These are phyloP conservation scores for Candida golubevii DNA, from an alignment of 805 yeast species.

Conservation along the genomic window DNA sequence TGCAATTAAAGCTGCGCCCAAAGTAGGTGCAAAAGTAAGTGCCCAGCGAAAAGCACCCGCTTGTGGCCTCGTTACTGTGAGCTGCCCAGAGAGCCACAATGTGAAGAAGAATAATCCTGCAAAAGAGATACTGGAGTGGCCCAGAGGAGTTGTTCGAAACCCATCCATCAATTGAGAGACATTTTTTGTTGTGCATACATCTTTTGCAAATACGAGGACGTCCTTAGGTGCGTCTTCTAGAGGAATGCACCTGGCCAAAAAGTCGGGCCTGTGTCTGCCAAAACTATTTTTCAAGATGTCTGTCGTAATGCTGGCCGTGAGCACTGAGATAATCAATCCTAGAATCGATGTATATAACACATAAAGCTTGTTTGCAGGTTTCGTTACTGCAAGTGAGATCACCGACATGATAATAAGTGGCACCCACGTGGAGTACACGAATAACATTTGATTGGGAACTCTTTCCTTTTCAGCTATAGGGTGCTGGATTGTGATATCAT, in stretches of 20 bases:
- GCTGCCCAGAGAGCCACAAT: constrained; percentile 67
- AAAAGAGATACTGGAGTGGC: constrained; percentile 71
- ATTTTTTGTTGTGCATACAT: constrained; percentile 58
- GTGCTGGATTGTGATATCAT: constrained; percentile 74
- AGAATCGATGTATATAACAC: constrained; percentile 59
- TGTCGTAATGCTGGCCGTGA: constrained; percentile 59
- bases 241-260: constrained; percentile 80
- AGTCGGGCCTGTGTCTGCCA: constrained; percentile 91
- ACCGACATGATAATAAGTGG: constrained; percentile 43
- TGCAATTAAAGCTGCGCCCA: constrained; percentile 76
- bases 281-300: constrained; percentile 76
- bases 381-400: constrained; percentile 40
- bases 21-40: constrained; percentile 49
- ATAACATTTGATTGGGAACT: constrained; percentile 54
- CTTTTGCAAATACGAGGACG: constrained; percentile 54
- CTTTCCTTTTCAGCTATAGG: constrained; percentile 76
- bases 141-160: constrained; percentile 78
- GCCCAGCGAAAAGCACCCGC: constrained; percentile 63
- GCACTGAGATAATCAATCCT: constrained; percentile 60
- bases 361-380: constrained; percentile 51
- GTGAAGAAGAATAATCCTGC: constrained; percentile 61
- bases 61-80: constrained; percentile 39
- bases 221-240: constrained; percentile 50
- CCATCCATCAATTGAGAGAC: constrained; percentile 54
- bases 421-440: constrained; percentile 48